Evolutionary conservation across 2,329 filamentous ascomycete genomes (phyloP), one percentile per base, ranked within the genome.

Genomic region (Xylaria sp.): DNA sequence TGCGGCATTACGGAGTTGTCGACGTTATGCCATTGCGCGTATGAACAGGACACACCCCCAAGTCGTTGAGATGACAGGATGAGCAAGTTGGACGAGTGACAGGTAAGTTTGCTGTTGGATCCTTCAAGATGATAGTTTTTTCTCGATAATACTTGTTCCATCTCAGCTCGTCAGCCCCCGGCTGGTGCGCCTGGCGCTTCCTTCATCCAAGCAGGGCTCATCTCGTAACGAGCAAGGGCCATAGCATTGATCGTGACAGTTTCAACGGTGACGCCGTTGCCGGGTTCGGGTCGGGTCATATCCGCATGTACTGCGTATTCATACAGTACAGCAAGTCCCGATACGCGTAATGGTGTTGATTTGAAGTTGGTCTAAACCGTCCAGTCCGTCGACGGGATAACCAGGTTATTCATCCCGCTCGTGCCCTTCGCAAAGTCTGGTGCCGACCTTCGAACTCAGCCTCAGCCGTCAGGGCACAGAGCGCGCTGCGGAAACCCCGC

Each of bases 241-340:
- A 34, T 34, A 41, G 45, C 22, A 46, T 29, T 40, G 44, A 37
- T 34, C 37, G 41, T 49, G 54, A 47, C 54, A 44, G 44, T 29
- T 56, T 26, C 49, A 38, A 50, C 55, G 55, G 58, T 58, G 55
- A 54, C 50, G 42, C 49, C 55, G 50, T 51, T 54, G 44, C 52
- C 53, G 56, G 58, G n/a, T 47, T 44, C 26, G 43, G 24, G 11
- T 44, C 26, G 43, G 24, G 11, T 5, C 24, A 26, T 26, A 26
- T 11, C 24, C 24, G 24, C 24, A 26, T 11, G 24, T 26, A 26
- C 11, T 11, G 11, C 6, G 11, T 26, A 6, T 26, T 26, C 24
- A 26, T 11, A n/a, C n/a, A n/a, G n/a, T n/a, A n/a, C n/a, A n/a
- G n/a, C n/a, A n/a, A n/a, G n/a, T n/a, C n/a, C n/a, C n/a, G n/a